These are phyloP conservation scores for Rhizomucor miehei DNA, from an alignment of 371 early-diverging fungal genomes.

Conservation along the genomic window DNA sequence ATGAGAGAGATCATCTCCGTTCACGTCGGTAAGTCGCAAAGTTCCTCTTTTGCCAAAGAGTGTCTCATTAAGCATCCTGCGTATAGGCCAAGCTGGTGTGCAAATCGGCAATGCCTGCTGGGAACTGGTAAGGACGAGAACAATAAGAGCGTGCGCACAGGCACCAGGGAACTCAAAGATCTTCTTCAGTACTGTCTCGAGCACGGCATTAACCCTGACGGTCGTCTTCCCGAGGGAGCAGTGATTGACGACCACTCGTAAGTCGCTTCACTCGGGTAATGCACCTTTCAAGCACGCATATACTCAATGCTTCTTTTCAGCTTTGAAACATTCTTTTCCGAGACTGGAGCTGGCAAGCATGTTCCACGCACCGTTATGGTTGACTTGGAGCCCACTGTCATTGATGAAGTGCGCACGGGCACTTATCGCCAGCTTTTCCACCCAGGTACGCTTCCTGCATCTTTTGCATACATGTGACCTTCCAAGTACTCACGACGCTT, in stretches of 20 bases:
- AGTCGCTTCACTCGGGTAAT: neutral
- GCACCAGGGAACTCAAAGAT: neutral
- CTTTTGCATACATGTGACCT: neutral
- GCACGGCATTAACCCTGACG: constrained; percentile 88
- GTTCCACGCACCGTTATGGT: constrained; percentile 98
- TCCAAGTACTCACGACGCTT: too few species aligned
- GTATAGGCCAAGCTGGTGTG: constrained; percentile 95
- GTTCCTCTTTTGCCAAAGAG: too few species aligned
- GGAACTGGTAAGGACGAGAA: constrained; percentile 66
- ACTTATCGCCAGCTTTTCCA: constrained; percentile 98
- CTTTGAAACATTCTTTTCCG: constrained; percentile 84
- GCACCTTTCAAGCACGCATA: too few species aligned
- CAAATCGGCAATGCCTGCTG: constrained; percentile 99
- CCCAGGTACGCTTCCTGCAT: constrained; percentile 63
- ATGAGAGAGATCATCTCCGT: constrained; percentile 2
- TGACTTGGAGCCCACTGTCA: constrained; percentile 97
- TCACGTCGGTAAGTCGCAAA: constrained; percentile 1
- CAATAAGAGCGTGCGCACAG: neutral
- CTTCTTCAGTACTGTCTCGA: constrained; percentile 76
- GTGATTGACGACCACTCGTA: constrained; percentile 7
- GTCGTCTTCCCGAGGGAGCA: constrained; percentile 61
- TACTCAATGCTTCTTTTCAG: too few species aligned
- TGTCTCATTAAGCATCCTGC: too few species aligned
- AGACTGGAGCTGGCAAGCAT: constrained; percentile 95
- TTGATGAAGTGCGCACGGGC: constrained; percentile 96